These are phyloP conservation scores for Peronospora belbahrii DNA, from an alignment of 352 stramenopile species.

Conservation along the genomic window DNA sequence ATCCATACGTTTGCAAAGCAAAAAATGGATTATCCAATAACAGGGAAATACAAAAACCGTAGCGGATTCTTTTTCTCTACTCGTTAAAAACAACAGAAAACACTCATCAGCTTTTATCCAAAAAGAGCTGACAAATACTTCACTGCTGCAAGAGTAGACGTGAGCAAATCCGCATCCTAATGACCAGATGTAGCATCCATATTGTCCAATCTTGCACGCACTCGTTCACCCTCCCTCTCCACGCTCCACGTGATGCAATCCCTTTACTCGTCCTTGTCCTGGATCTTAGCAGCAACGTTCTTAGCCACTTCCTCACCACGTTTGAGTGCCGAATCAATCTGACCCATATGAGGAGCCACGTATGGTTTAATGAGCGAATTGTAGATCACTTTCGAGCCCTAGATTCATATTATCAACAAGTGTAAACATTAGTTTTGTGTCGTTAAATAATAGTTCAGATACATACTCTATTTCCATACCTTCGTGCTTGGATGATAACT, in stretches of 20 bases:
- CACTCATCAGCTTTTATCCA: conserved; percentile 12
- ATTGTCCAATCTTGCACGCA: background rate
- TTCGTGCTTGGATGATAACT: conserved; percentile 71
- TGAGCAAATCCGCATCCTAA: conserved; percentile 12
- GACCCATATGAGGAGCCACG: conserved; percentile 56
- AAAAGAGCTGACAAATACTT: conserved; percentile 9
- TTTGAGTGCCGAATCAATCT: conserved; percentile 62
- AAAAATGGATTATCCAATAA: conserved; percentile 18
- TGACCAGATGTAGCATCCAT: conserved; percentile 7
- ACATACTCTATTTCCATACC: conserved; percentile 24
- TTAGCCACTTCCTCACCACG: conserved; percentile 46
- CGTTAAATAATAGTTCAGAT: too few relatives aligned
- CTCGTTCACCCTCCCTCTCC: too few relatives aligned
- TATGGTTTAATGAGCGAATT: conserved; percentile 79
- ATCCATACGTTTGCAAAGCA: conserved; percentile 26
- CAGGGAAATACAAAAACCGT: conserved; percentile 22
- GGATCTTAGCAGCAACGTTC: conserved; percentile 41
- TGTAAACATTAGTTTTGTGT: background rate
- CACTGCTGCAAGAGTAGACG: conserved; percentile 6
- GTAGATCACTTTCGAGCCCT: conserved; percentile 83
- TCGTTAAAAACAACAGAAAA: conserved; percentile 5
- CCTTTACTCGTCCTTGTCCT: conserved; percentile 29
- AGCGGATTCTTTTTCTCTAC: conserved; percentile 1
- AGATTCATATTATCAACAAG: background rate
- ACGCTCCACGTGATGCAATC: too few relatives aligned